Conservation (phyloP, 163 green algal species). For the Scenedesmus sp. region DNA sequence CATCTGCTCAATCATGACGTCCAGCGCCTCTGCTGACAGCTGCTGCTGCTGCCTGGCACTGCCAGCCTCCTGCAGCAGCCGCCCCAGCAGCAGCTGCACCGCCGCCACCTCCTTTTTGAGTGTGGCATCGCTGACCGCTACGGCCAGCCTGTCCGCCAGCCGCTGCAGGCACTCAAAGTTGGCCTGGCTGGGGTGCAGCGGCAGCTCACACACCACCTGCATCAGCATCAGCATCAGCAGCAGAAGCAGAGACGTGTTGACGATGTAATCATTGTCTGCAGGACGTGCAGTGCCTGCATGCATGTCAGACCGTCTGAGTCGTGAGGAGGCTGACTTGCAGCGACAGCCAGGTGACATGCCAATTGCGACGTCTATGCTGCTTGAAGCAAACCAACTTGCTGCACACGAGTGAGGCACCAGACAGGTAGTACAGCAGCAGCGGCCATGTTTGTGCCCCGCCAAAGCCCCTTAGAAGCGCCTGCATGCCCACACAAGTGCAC, state of each 20-base stretch:
- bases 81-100: constrained; percentile 24
- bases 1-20: constrained; percentile 1
- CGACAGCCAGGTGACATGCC: neutral
- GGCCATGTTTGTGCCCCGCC: too few species aligned
- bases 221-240: neutral
- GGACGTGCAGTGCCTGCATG: neutral
- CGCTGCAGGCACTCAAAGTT: neutral
- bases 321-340: neutral
- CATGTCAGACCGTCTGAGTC: too few species aligned
- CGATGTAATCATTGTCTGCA: too few species aligned
- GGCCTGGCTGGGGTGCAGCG: neutral
- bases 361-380: neutral
- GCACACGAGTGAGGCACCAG: too few species aligned
- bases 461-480: neutral
- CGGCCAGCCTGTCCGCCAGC: constrained; percentile 3
- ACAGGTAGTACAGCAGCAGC: too few species aligned
- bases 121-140: neutral
- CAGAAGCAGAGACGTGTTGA: too few species aligned
- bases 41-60: neutral
- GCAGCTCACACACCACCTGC: constrained; percentile 37
- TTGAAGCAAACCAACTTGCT: too few species aligned
- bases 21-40: constrained; percentile 7
- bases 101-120: constrained; percentile 33
- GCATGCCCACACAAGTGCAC: neutral
- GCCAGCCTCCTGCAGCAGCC: neutral